Base-by-base conservation (phyloP, 2,329 filamentous ascomycete genomes). In the Sarocladium kiliense region DNA sequence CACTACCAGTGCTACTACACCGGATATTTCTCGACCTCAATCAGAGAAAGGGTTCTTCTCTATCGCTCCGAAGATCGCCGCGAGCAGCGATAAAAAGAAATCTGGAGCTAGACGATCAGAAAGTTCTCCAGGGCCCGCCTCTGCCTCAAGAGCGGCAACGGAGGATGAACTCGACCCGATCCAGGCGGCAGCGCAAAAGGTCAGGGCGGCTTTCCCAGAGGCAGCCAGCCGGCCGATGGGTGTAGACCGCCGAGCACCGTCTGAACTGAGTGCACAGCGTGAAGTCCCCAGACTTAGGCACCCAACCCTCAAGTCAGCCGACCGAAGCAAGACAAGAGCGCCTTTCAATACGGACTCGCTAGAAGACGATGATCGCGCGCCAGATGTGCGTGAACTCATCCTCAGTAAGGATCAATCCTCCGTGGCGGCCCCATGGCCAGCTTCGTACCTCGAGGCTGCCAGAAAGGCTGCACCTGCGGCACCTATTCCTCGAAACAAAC, bases 1-100 rank as follows among this genome's bases (percentile, higher is more conserved):
- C 18, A 71, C 71, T 54, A 75, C 73, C 3, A 60, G 61, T 9
- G 63, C 67, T 18, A 71, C 71, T 54, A 75, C 73, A 3, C 73
- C 73, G 0, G 66, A 72, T 54, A 71, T 69, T 0, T 74, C 73
- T 1, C 67, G 72, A 12, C 70, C 73, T 0, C 68, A 74, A 49
- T 76, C 73, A 1, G 71, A 72, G 54, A 69, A 66, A 58, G 66
- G 65, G 1, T 57, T 68, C 18, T 62, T 65, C 0, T 61, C 64
- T 3, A 53, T 55, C 7, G 34, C 18, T 4, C 30, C 50, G 6
- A 41, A 53, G 34, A 26, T 19, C 26, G 32, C 11, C 5, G 14
- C 16, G 5, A 19, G 14, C 9, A 41, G 12, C 18, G 32, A 41
- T 3, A 53, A 41, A 5, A 53, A 53, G 23, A 23, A 39, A 19